Percentiles rank a stretch among this genome's conserved stretches.
These are phyloP conservation scores for Blastobotrys malaysiensis DNA, from an alignment of 1,139 yeast species.

Conservation along the genomic window DNA sequence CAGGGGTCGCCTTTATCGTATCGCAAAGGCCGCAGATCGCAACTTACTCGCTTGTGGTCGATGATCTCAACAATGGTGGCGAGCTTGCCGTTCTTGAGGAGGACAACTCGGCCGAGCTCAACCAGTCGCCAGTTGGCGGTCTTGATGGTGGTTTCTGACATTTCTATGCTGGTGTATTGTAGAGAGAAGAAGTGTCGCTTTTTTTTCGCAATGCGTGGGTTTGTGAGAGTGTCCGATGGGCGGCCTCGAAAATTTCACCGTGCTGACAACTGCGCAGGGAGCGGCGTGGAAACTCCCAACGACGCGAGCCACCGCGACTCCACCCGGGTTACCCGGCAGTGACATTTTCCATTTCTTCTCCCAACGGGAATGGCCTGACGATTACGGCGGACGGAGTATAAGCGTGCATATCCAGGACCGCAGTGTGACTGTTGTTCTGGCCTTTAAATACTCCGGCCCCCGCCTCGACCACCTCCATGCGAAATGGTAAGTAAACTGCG, in stretches of 20 bases:
- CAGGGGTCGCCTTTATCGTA: neutral
- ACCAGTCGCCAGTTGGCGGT: constrained; percentile 99
- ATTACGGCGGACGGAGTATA: no score
- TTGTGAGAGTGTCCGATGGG: neutral
- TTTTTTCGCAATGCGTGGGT: neutral
- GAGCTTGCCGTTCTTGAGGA: constrained; percentile 80
- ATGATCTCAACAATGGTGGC: constrained; percentile 97
- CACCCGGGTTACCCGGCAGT: neutral
- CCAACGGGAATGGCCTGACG: no score
- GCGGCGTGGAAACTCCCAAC: neutral
- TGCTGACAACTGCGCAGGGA: neutral
- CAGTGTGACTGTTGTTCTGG: neutral
- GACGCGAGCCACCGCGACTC: neutral
- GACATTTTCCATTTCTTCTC: no score
- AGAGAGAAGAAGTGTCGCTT: neutral
- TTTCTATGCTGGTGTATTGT: neutral
- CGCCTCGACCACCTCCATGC: no score
- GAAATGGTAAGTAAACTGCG: neutral
- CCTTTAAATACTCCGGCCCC: no score
- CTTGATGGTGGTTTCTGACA: constrained; percentile 67
- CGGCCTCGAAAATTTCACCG: neutral
- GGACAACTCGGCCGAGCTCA: constrained; percentile 99
- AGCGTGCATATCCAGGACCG: neutral
- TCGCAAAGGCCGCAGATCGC: neutral
- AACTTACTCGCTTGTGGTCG: constrained; percentile 98